Base-by-base conservation (phyloP, 2,329 filamentous ascomycete species). In the Calonectria pauciramosa region DNA sequence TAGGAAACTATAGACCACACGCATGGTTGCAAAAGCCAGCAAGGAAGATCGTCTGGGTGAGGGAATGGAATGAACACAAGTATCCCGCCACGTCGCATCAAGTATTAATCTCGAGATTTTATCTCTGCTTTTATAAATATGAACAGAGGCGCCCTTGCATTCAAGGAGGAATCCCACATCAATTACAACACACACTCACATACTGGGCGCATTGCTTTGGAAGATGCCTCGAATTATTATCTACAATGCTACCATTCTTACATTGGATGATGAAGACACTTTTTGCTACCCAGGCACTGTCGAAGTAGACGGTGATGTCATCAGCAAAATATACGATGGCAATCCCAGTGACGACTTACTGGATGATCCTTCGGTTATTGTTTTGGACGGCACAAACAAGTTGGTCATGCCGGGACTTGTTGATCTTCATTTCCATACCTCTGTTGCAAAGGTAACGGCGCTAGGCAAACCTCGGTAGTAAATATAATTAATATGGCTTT, bases 401-500 rank as follows among this genome's bases (percentile, higher is more conserved):
- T n/a, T 71, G 16, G 69, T 66, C 1, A 71, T 71, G 69, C 69
- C 69, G 18, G 69, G 69, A 2, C 47, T 71, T 20, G 49, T 71
- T 13, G 69, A 71, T 49, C 20, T 71, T n/a, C 69, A 71, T 59
- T 71, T 71, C n/a, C 69, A 71, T 18, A 71, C 69, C 2, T 71
- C 69, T 2, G 69, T 71, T 2, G 69, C 69, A 1, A 71, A 71
- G 49, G 69, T 71, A 56, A 9, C 13, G 1, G 23, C 26, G 23
- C 16, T 14, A n/a, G 1, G 7, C 23, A 32, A n/a, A 7, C 8
- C 16, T 47, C 4, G 44, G 3, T n/a, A 3, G 2, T 0, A 13
- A 20, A 59, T 32, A 18, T 6, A 18, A 44, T 63, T 23, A 64
- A 26, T 11, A 1, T 9, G 1, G 1, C 13, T 30, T 13, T 3